Base-by-base conservation (phyloP, 495 filamentous ascomycete genomes). In the Arthonia radiata region DNA sequence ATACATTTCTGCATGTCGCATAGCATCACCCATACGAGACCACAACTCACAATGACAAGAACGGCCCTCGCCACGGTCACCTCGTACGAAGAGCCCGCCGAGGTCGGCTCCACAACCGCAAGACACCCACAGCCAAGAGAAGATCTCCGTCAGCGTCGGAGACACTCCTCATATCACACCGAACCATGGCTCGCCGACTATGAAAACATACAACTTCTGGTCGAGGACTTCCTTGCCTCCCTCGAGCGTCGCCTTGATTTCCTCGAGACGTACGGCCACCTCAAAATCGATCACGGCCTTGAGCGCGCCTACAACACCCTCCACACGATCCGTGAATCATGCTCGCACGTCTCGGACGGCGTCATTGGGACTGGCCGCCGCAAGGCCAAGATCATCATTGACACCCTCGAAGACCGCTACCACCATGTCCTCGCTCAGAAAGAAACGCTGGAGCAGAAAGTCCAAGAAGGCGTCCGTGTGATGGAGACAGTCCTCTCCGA, bases 361-460 rank as follows among this genome's bases (percentile, higher is more conserved):
- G 59, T 92, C 21, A 72, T 93, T 44, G 89, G 75, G 16, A 76
- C 77, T 24, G 81, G 86, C 15, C 69, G 71, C 29, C 67, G 75
- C 34, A 63, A 78, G 25, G 76, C 90, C 21, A 71, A 72, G 36
- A 66, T 92, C 24, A 64, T 94, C 46, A 79, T 99, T 11, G 86
- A 94, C 31, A 90, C 79, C 2, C 56, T 99, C n/a, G 86, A 99
- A 42, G 64, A 60, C 8, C 59, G 76, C 33, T 97, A 94, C 49
- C 72, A 82, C 17, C 76, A 83, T 32, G 82, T 68, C n/a, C 46
- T 99, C 29, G 69, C 61, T 4, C 76, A 71, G 6, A 81, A 80
- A 33, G 81, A 72, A 31, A 79, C 86, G 3, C 47, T 94, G 42
- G 77, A 82, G 36, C 78, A 89, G 37, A 93, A 93, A 47, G 80